These are phyloP conservation scores for Colletotrichum plurivorum DNA, from an alignment of 2,329 filamentous ascomycete genomes.

Conservation along the genomic window DNA sequence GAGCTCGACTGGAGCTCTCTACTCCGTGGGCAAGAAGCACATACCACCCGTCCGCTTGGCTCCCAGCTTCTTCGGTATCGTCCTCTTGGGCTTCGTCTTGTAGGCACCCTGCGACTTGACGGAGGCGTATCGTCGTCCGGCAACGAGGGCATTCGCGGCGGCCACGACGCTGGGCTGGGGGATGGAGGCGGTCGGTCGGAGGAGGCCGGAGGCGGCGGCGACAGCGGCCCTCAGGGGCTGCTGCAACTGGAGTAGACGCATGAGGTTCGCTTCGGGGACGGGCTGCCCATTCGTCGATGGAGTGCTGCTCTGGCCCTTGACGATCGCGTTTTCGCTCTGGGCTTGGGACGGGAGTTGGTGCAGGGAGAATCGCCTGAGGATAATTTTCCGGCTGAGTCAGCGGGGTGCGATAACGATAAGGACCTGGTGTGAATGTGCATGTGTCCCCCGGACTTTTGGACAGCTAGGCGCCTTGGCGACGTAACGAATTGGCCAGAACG, in stretches of 20 bases:
- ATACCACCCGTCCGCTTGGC: conserved; percentile 92
- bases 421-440: background rate
- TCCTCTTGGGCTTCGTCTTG: conserved; percentile 74
- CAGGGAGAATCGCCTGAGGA: conserved; percentile 36
- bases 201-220: conserved; percentile 44
- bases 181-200: conserved; percentile 38
- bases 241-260: conserved; percentile 64
- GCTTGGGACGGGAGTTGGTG: background rate
- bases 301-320: conserved; percentile 14
- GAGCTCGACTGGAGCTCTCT: background rate
- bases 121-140: conserved; percentile 68
- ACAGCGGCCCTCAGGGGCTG: conserved; percentile 60
- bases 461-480: conserved; percentile 27
- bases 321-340: conserved; percentile 27
- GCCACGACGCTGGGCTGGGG: conserved; percentile 41
- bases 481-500: background rate
- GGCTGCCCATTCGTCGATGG: conserved; percentile 35
- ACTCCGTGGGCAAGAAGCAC: conserved; percentile 47
- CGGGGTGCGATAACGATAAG: conserved; percentile 39
- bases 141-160: conserved; percentile 56
- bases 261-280: conserved; percentile 45
- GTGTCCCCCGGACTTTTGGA: conserved; percentile 27
- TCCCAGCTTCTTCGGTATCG: conserved; percentile 85
- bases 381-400: conserved; percentile 41
- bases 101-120: conserved; percentile 78